Percentiles rank a stretch among this genome's conserved stretches.
phyloP scores from a whole-genome alignment of 352 stramenopile species.

The Phytophthora citricola region DNA sequence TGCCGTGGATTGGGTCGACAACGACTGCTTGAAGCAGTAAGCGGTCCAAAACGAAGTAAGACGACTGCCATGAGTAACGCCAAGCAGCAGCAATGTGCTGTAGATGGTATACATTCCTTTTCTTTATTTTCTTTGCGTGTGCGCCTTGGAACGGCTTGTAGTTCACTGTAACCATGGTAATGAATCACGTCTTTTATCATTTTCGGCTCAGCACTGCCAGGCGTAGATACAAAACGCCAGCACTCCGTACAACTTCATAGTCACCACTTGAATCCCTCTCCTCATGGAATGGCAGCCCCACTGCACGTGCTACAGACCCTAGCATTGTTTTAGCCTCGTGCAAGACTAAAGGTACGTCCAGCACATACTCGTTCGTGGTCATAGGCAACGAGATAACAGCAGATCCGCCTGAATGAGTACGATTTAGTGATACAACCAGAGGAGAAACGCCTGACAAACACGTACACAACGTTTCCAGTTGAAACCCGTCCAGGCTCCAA shows the following conservation, averaged over 20 bases:
- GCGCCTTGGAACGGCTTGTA: slow-evolving; percentile 16
- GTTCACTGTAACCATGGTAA: slow-evolving; percentile 21
- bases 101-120: slow-evolving; percentile 17
- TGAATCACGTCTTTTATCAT: slow-evolving; percentile 21
- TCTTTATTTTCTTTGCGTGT: slow-evolving; percentile 13
- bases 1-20: slow-evolving; percentile 54
- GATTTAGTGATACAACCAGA: background rate
- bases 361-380: slow-evolving; percentile 43
- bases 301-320: slow-evolving; percentile 23
- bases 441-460: background rate
- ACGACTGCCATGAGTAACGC: slow-evolving; percentile 11
- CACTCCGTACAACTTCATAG: slow-evolving; percentile 7
- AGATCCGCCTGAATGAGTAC: slow-evolving; percentile 35
- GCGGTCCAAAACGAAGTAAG: background rate
- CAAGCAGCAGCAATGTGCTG: slow-evolving; percentile 16
- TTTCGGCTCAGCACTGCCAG: slow-evolving; percentile 40
- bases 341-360: slow-evolving; percentile 50
- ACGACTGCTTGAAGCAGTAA: slow-evolving; percentile 48
- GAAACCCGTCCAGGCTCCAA: slow-evolving; percentile 49
- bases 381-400: slow-evolving; percentile 45
- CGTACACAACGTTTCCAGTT: slow-evolving; percentile 50
- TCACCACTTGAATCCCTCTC: background rate
- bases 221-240: slow-evolving; percentile 42
- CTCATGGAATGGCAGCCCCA: slow-evolving; percentile 24
- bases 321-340: slow-evolving; percentile 21